Evolutionary conservation across 805 yeast genomes (phyloP), one percentile per base, ranked within the genome.

Genomic region (Vanderwaltozyma tropicalis): DNA sequence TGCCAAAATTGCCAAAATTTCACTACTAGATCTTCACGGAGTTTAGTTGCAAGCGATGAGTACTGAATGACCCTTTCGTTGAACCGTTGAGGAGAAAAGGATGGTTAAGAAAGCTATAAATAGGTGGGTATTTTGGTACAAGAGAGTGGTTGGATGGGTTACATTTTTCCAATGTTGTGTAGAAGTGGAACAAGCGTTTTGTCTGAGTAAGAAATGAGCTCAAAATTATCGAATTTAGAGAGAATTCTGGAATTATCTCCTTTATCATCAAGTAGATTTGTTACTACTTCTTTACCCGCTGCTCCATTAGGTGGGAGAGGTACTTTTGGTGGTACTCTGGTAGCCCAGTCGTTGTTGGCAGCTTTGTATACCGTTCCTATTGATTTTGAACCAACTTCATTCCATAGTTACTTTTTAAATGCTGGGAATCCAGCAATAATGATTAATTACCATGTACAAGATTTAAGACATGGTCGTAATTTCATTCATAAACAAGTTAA

Each of bases 321-420:
- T 2, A 73, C 79, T 0, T 80, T 78, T 59, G 87, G 87, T 2
- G 87, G 88, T 9, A 74, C 78, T 15, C 60, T 75, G 31, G 74
- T 77, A 14, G 82, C 83, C 0, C 87, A 80, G 47, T 63, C 85
- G 2, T 56, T 79, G 3, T 54, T 71, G 41, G 84, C 83, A 5
- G 77, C 80, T 2, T 61, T 78, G 25, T 64, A 68, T 34, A 69
- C 76, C 7, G 64, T 74, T 5, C 66, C 68, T n/a, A 52, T 46
- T 2, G 47, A 55, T 16, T 72, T 71, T 57, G 61, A 61, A 21
- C 86, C 87, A 1, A 67, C 71, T 25, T 71, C 84, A 10, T 59
- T 77, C 39, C 87, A 80, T 50, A 68, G 78, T 14, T 76, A 73
- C 52, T 80, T 80, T 48, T 52, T 80, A 7, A 56, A 61, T 13